Conservation (phyloP, 345 rosid species). For the Noccaea bulbosa region DNA sequence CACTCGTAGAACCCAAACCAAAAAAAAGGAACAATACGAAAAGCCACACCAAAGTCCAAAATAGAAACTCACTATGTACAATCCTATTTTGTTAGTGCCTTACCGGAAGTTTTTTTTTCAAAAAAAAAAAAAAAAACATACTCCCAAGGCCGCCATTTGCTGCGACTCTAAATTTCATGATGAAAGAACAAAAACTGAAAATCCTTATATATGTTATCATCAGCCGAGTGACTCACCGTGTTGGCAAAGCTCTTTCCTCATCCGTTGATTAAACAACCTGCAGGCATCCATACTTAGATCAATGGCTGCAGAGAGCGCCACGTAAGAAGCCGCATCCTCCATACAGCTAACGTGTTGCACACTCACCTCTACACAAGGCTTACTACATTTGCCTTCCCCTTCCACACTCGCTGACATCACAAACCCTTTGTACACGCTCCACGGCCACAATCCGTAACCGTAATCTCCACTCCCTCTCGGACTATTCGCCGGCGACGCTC, state of each 20-base stretch:
- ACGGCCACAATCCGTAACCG: constrained; percentile 76
- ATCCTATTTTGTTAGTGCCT: constrained; percentile 37
- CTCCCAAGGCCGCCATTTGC: constrained; percentile 17
- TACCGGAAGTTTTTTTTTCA: not conserved
- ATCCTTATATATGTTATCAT: not conserved
- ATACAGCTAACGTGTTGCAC: constrained; percentile 92
- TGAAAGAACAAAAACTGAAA: constrained; percentile 9
- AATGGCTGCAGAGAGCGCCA: constrained; percentile 87
- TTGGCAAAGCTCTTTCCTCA: constrained; percentile 80
- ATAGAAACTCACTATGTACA: constrained; percentile 40
- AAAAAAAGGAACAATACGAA: not conserved
- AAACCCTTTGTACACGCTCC: constrained; percentile 65
- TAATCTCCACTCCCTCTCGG: constrained; percentile 83
- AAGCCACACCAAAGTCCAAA: constrained; percentile 33
- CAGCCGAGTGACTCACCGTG: constrained; percentile 49
- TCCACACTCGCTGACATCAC: constrained; percentile 89
- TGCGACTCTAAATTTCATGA: constrained; percentile 10
- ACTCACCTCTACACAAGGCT: constrained; percentile 82
- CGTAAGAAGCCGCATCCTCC: constrained; percentile 94
- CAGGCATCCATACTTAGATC: constrained; percentile 97
- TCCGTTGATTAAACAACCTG: constrained; percentile 78
- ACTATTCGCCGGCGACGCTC: constrained; percentile 71
- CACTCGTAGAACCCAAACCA: constrained; percentile 29
- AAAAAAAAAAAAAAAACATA: not conserved
- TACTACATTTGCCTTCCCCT: constrained; percentile 87